These are phyloP conservation scores for Termitomyces bulborhizus DNA, from an alignment of 768 basidiomycete species.

Conservation along the genomic window DNA sequence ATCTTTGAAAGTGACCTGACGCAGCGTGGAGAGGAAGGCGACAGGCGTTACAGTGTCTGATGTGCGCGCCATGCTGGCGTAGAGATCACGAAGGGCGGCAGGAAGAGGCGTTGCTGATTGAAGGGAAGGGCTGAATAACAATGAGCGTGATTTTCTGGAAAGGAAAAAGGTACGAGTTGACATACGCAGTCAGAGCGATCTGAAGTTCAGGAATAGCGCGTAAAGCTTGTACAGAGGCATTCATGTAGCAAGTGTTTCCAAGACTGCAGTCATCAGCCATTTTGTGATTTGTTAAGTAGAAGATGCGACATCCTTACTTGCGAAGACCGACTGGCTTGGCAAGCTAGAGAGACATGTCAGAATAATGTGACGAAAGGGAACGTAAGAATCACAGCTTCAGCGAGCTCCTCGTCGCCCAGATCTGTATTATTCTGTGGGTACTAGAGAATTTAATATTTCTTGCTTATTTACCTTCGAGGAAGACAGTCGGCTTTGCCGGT, in stretches of 20 bases:
- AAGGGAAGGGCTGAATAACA: slow-evolving; percentile 24
- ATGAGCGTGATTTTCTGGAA: background rate
- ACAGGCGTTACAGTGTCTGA: slow-evolving; percentile 70
- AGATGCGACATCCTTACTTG: slow-evolving; percentile 42
- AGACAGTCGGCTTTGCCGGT: slow-evolving; percentile 71
- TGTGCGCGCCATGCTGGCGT: slow-evolving; percentile 65
- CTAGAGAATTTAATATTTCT: background rate
- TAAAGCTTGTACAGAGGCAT: slow-evolving; percentile 90
- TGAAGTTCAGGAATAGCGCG: slow-evolving; percentile 89
- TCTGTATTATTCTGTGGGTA: slow-evolving; percentile 35
- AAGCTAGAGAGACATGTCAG: slow-evolving; percentile 38
- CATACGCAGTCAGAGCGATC: slow-evolving; percentile 56
- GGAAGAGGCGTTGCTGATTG: slow-evolving; percentile 37
- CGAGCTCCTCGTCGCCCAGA: slow-evolving; percentile 78
- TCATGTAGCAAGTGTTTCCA: slow-evolving; percentile 98
- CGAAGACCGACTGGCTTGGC: slow-evolving; percentile 74
- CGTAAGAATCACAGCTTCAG: slow-evolving; percentile 58
- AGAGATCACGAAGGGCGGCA: slow-evolving; percentile 62
- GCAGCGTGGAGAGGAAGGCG: slow-evolving; percentile 61
- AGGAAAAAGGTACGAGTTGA: slow-evolving; percentile 1
- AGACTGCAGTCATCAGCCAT: slow-evolving; percentile 32
- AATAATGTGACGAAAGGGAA: background rate
- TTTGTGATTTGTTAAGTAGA: background rate
- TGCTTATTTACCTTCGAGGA: slow-evolving; percentile 66
- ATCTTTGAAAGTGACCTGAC: slow-evolving; percentile 32